Base-by-base conservation (phyloP, 2,329 filamentous ascomycete species). In the Phaeosphaeriaceae sp. region DNA sequence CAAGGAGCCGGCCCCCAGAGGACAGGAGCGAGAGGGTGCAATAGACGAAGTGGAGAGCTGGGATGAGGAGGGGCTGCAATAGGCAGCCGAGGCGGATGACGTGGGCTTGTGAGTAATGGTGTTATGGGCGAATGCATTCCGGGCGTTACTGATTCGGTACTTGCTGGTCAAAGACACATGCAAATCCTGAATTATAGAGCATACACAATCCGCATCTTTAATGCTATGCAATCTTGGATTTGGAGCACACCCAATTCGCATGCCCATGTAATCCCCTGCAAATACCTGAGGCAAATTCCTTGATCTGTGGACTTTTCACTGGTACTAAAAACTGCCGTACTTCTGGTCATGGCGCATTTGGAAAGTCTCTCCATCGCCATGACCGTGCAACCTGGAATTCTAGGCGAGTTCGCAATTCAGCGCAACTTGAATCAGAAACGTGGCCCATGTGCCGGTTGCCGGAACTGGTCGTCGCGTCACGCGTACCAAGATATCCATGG, bases 1-100 rank as follows among this genome's bases (percentile, higher is more conserved):
- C 54, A 83, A 83, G 50, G 89, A 93, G 67, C 74, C 73, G 1
- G 87, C 88, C 0, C 79, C 85, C 42, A 80, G 78, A 3, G 74
- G 74, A 0, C 63, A 71, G 10, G 91, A 90, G 65, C 83, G 91
- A 54, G 86, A 88, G 33, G 88, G 86, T 36, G 92, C 92, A 0
- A 87, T 98, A 54, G 92, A 97, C 64, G 93, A 97, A 71, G 94
- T 99, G 3, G 91, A 97, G 75, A 89, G 88, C 2, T 84, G 97
- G 71, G 95, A 96, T 72, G 81, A 82, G 13, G 80, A 81, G 3
- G 82, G 78, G 0, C 42, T 70, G 63, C 64, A 57, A 61, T 65
- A 58, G 25, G 31, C 33, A 41, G 33, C 15, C 19, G 25, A 25
- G 42, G 13, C 13, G 31, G 31, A 13, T 3, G 31, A 10, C 19